These are phyloP conservation scores for Hanseniaspora vineae DNA, from an alignment of 805 yeast genomes.

Conservation along the genomic window DNA sequence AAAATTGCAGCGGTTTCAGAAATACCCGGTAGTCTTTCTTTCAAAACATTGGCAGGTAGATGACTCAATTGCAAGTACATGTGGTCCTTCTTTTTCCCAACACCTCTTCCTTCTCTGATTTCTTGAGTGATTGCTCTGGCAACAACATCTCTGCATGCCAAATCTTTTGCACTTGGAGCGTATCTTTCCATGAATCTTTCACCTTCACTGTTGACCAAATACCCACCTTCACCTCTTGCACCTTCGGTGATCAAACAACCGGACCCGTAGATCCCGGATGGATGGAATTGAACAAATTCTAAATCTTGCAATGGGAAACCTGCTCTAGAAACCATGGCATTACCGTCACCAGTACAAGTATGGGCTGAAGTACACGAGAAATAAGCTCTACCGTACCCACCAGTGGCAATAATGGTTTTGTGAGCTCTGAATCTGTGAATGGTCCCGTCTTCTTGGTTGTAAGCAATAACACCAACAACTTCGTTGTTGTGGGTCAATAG, in stretches of 20 bases:
- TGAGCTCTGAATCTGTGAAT: constrained; percentile 95
- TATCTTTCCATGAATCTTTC: constrained; percentile 99
- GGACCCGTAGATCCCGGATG: constrained; percentile 98
- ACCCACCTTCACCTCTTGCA: constrained; percentile 99
- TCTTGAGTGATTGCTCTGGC: constrained; percentile 98
- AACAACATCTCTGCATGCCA: constrained; percentile 97
- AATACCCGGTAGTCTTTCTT: constrained; percentile 97
- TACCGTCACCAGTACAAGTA: constrained; percentile 99
- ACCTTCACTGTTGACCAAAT: constrained; percentile 90
- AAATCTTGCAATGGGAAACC: constrained; percentile 95
- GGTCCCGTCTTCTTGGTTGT: constrained; percentile 98
- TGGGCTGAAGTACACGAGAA: constrained; percentile 98
- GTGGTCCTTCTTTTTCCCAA: constrained; percentile 92
- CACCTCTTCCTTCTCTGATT: constrained; percentile 98
- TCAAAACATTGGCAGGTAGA: constrained; percentile 79
- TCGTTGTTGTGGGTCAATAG: constrained; percentile 89
- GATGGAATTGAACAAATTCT: constrained; percentile 98
- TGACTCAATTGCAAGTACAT: constrained; percentile 89
- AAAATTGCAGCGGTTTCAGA: constrained; percentile 97
- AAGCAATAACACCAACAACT: constrained; percentile 94
- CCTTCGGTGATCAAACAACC: constrained; percentile 99
- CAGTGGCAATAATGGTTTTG: constrained; percentile 93
- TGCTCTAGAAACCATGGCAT: constrained; percentile 96
- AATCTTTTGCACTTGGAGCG: constrained; percentile 96
- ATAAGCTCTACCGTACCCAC: constrained; percentile 98